A percentile compares a stretch with the other conserved stretches of the same genome.
Evolutionary conservation across 441 rosid species (phyloP).

Genomic region (Syzygium syzygioides): DNA sequence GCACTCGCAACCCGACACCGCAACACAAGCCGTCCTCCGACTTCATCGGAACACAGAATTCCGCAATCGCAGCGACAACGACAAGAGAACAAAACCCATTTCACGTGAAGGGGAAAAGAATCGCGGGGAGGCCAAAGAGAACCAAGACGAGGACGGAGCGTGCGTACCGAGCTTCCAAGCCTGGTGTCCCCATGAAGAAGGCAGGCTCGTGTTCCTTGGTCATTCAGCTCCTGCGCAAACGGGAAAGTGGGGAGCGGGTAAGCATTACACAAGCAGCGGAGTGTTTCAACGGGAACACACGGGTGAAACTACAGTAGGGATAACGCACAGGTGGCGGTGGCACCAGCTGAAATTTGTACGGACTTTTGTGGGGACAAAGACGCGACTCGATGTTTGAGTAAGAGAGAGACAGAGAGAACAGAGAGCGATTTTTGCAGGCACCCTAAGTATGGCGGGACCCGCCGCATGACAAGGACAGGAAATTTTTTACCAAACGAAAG

Average conservation of each 20-base stretch:
- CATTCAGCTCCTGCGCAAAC: not conserved
- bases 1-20: not conserved
- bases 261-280: no score
- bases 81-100: not conserved
- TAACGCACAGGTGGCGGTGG: not conserved
- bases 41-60: not conserved
- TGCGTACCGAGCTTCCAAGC: constrained; percentile 24
- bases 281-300: not conserved
- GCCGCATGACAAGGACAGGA: not conserved
- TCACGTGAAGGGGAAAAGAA: not conserved
- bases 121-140: not conserved
- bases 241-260: not conserved
- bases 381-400: not conserved
- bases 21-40: not conserved
- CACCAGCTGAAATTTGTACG: not conserved
- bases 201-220: not conserved
- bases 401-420: not conserved
- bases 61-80: not conserved
- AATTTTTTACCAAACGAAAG: not conserved
- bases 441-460: not conserved
- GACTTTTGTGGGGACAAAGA: not conserved
- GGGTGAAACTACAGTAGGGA: not conserved
- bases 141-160: not conserved
- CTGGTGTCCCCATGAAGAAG: not conserved
- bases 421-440: not conserved